Evolutionary conservation across 306 rosid species (phyloP).

Genomic region (Corylus heterophylla): DNA sequence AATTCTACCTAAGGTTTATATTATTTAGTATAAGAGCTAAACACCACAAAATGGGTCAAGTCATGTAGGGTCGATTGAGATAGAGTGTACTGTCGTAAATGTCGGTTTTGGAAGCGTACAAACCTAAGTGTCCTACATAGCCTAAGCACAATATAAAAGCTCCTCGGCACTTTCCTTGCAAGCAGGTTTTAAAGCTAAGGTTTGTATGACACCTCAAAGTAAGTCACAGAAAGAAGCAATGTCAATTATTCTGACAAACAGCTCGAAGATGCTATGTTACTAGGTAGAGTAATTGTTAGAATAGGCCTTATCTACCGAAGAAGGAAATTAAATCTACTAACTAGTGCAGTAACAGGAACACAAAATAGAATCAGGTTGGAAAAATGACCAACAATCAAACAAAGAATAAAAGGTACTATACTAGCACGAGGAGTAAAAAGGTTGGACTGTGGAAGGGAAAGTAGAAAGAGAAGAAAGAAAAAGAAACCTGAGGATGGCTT

Average conservation of each 20-base stretch:
- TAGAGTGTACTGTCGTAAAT: too few species aligned
- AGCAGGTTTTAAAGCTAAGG: too few species aligned
- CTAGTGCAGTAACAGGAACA: not conserved
- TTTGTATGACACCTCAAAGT: not conserved
- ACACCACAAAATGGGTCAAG: too few species aligned
- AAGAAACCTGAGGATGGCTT: conserved; percentile 62
- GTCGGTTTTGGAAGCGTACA: too few species aligned
- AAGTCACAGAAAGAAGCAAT: not conserved
- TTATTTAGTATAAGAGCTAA: too few species aligned
- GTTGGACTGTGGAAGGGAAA: not conserved
- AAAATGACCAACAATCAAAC: conserved; percentile 7
- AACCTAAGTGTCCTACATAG: too few species aligned
- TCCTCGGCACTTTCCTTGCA: too few species aligned
- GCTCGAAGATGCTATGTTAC: not conserved
- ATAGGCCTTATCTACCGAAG: not conserved
- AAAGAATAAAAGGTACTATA: not conserved
- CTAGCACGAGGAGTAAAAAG: not conserved
- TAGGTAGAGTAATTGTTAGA: not conserved
- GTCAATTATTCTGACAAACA: not conserved
- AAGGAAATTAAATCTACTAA: not conserved
- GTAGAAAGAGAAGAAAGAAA: not conserved
- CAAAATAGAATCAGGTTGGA: not conserved
- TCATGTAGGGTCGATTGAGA: too few species aligned
- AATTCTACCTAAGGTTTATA: too few species aligned
- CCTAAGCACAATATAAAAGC: too few species aligned